These are phyloP conservation scores for Linnemannia elongata DNA, from an alignment of 192 early-diverging fungal genomes.

Conservation along the genomic window DNA sequence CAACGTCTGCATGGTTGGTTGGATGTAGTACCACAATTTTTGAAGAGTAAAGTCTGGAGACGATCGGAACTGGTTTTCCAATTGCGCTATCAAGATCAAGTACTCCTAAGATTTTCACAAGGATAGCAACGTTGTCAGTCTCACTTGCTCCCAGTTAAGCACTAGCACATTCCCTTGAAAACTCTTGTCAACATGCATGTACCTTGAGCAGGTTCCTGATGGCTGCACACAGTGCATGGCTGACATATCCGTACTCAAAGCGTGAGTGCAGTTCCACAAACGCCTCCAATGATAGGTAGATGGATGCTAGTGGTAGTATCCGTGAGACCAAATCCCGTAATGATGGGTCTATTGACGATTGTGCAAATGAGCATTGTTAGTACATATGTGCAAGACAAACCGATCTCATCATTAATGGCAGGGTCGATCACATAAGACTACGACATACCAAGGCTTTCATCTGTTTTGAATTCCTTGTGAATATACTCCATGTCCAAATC, in stretches of 20 bases:
- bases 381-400: not conserved
- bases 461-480: slow-evolving; percentile 57
- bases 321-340: slow-evolving; percentile 80
- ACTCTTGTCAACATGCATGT: not conserved
- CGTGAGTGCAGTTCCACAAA: slow-evolving; percentile 82
- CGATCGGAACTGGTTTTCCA: slow-evolving; percentile 87
- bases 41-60: slow-evolving; percentile 88
- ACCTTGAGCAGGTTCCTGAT: slow-evolving; percentile 82
- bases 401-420: not conserved
- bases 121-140: not conserved
- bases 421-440: not conserved
- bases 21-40: slow-evolving; percentile 91
- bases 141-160: not conserved
- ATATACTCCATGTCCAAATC: slow-evolving; percentile 60
- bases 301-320: slow-evolving; percentile 82
- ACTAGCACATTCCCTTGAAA: too few species aligned
- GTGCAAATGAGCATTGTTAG: slow-evolving; percentile 20
- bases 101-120: slow-evolving; percentile 74
- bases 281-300: slow-evolving; percentile 80
- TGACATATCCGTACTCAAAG: slow-evolving; percentile 87
- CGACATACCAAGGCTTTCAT: slow-evolving; percentile 64
- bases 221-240: slow-evolving; percentile 91
- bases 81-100: slow-evolving; percentile 83
- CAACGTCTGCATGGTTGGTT: slow-evolving; percentile 78
- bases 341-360: slow-evolving; percentile 65